Evolutionary conservation across 2,329 filamentous ascomycete species (phyloP).

Genomic region (Sclerotinia sclerotiorum): DNA sequence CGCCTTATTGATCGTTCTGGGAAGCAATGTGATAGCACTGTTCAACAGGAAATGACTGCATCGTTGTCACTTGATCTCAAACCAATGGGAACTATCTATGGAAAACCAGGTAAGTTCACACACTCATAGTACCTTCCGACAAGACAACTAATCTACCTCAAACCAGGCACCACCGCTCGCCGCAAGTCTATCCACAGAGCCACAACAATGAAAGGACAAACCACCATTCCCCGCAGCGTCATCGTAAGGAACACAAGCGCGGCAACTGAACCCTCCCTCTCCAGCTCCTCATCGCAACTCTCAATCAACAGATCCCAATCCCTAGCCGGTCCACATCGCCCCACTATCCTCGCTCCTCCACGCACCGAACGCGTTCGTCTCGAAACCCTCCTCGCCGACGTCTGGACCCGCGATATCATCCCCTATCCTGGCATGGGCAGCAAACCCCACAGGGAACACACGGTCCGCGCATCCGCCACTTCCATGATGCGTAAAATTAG

Average conservation of each 20-base stretch:
- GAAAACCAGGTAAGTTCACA: conserved; percentile 58
- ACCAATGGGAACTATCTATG: conserved; percentile 72
- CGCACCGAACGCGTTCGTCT: conserved; percentile 75
- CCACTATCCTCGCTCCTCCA: conserved; percentile 71
- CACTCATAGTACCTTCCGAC: not conserved
- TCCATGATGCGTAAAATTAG: conserved; percentile 87
- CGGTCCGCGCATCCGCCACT: conserved; percentile 76
- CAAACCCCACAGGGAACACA: conserved; percentile 64
- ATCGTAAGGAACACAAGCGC: conserved; percentile 83
- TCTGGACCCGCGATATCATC: conserved; percentile 79
- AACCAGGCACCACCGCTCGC: conserved; percentile 59
- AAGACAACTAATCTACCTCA: not conserved
- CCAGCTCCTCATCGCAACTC: conserved; percentile 43
- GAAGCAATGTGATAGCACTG: conserved; percentile 50
- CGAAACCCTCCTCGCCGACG: conserved; percentile 70
- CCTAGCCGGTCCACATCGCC: conserved; percentile 65
- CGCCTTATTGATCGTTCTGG: conserved; percentile 57
- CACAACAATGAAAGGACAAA: conserved; percentile 65
- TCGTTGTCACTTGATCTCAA: conserved; percentile 70
- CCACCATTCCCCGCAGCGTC: conserved; percentile 68
- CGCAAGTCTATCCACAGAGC: conserved; percentile 77
- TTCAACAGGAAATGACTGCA: conserved; percentile 54
- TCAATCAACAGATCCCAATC: conserved; percentile 77
- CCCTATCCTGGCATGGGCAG: conserved; percentile 80
- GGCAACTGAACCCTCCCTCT: conserved; percentile 51